Percentiles rank a stretch among this genome's conserved stretches.
Conservation (phyloP, 257 asterid species). For the Echium plantagineum region DNA sequence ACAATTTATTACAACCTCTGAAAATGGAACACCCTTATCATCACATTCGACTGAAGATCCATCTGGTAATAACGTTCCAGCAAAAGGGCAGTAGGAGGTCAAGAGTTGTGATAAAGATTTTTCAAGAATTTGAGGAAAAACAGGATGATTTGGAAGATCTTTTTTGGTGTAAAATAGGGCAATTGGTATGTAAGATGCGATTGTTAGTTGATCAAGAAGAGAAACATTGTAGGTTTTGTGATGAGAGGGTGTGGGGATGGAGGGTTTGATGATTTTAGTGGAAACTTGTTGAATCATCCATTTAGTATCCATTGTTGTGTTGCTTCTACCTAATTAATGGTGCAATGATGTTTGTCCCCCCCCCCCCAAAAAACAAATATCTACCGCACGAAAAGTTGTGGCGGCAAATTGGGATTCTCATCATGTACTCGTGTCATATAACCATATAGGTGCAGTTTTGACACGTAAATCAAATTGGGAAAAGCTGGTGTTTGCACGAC, state of each 20-base stretch:
- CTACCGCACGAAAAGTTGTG: too few relatives aligned
- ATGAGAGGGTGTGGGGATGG: neutral
- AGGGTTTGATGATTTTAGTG: slow-evolving; percentile 8
- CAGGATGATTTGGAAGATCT: neutral
- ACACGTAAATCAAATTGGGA: too few relatives aligned
- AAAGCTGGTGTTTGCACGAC: too few relatives aligned
- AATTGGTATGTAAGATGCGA: neutral
- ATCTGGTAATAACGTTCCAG: neutral
- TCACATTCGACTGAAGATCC: neutral
- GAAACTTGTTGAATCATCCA: neutral
- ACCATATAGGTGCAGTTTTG: too few relatives aligned
- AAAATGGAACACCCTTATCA: neutral
- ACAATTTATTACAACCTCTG: neutral
- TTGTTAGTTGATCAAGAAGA: neutral
- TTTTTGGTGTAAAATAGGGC: neutral
- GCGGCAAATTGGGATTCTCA: too few relatives aligned
- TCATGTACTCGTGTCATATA: too few relatives aligned
- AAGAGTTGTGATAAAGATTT: slow-evolving; percentile 1
- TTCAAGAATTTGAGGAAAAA: slow-evolving; percentile 3
- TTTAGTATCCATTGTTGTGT: neutral
- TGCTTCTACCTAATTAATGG: too few relatives aligned
- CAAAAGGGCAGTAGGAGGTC: slow-evolving; percentile 2
- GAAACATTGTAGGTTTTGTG: neutral
- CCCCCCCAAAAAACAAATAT: too few relatives aligned
- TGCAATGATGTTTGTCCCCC: too few relatives aligned